Evolutionary conservation across 202 grass and related monocot genomes (phyloP).

Genomic region (Setaria viridis): DNA sequence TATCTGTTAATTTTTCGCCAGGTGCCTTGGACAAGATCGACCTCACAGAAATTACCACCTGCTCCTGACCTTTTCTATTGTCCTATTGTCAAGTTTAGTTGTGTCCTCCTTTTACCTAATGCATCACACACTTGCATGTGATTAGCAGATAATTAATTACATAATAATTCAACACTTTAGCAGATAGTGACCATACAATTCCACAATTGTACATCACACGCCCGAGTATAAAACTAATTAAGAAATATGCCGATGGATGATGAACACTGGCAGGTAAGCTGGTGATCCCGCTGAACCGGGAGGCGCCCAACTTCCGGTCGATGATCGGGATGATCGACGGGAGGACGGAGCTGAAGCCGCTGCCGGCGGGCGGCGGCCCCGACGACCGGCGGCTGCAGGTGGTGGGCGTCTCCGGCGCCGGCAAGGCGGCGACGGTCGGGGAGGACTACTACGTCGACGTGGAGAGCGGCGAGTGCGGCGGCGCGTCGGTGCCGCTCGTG

Average conservation of each 20-base stretch:
- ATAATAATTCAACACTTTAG: background rate
- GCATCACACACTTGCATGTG: background rate
- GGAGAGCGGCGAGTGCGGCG: conserved; percentile 25
- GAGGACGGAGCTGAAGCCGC: conserved; percentile 58
- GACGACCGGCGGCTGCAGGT: conserved; percentile 28
- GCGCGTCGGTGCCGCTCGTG: conserved; percentile 8
- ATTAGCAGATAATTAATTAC: background rate
- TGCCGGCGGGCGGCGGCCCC: background rate
- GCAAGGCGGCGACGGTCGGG: background rate
- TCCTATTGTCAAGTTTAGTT: background rate
- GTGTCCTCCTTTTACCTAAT: background rate
- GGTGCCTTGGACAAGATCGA: background rate
- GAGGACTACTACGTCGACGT: conserved; percentile 11
- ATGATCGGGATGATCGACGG: conserved; percentile 61
- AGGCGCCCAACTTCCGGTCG: conserved; percentile 58
- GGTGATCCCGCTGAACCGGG: conserved; percentile 50
- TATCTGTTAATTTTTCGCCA: background rate
- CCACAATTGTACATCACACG: background rate
- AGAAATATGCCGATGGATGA: background rate
- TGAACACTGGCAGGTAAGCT: conserved; percentile 45
- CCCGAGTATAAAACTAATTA: background rate
- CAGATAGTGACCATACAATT: background rate
- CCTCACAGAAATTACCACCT: background rate
- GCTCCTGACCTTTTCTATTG: background rate
- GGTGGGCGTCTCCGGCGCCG: conserved; percentile 21